Conservation (phyloP, 768 basidiomycete genomes). For the Candolleomyces aberdarensis region DNA sequence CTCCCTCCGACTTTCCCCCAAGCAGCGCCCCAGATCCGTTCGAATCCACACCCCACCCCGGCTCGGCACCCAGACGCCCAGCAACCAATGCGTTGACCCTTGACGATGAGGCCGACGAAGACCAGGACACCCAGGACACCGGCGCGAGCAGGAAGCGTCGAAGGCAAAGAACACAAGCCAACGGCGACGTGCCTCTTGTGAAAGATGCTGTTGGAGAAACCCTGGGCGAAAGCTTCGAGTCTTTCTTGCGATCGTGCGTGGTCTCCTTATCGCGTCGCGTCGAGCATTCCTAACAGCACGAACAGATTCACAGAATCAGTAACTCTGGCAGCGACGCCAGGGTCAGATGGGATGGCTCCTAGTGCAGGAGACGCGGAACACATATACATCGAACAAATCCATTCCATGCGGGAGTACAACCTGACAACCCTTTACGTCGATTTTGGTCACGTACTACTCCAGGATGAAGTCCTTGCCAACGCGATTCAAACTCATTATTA, state of each 20-base stretch:
- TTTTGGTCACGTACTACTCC: conserved; percentile 83
- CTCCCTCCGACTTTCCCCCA: conserved; percentile 49
- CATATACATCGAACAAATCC: conserved; percentile 90
- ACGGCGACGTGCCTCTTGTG: conserved; percentile 78
- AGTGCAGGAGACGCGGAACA: conserved; percentile 58
- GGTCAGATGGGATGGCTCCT: conserved; percentile 62
- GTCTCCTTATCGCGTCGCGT: neutral
- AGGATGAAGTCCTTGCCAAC: conserved; percentile 90
- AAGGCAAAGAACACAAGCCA: conserved; percentile 47
- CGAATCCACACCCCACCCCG: conserved; percentile 26
- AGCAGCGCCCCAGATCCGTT: conserved; percentile 43
- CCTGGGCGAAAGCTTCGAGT: conserved; percentile 88
- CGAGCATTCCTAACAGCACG: conserved; percentile 12
- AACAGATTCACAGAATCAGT: conserved; percentile 82
- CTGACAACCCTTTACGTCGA: conserved; percentile 96
- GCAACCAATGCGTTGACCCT: conserved; percentile 53
- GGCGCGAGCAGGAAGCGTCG: conserved; percentile 34
- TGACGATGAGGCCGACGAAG: conserved; percentile 51
- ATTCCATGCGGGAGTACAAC: conserved; percentile 92
- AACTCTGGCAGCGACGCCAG: conserved; percentile 75
- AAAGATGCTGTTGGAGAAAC: conserved; percentile 95
- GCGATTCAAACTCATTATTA: conserved; percentile 96
- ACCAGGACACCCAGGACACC: conserved; percentile 33
- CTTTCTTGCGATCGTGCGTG: conserved; percentile 86
- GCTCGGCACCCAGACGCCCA: conserved; percentile 36